Evolutionary conservation across 148 eudicot genomes (phyloP), one percentile per base, ranked within the genome.

Genomic region (Vaccinium macrocarpon): DNA sequence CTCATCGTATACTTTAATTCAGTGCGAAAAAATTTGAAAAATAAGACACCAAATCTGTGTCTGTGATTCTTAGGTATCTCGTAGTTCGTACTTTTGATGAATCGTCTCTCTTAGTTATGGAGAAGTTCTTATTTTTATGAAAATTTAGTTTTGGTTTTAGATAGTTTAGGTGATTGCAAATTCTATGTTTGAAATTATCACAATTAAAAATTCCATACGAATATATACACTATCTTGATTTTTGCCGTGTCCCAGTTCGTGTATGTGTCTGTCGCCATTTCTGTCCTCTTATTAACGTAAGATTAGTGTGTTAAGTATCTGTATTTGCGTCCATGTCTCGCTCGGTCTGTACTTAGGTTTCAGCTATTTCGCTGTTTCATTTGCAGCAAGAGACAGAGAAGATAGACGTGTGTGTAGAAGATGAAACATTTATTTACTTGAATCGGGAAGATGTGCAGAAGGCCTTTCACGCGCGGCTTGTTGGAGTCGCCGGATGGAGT

Each of bases 391-490:
- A 87, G 64, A 86, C 86, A 8, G 82, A 85, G 83, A 88, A 90
- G 73, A 53, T 93, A 76, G 92, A 95, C 86, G 93, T 90, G 8
- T 96, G 98, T 59, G 84, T 90, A 55, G 90, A 84, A 84, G 92
- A 93, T 56, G 92, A 93, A 85, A 92, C 93, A 6, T 62, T 83
- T 12, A 81, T 6, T 18, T 94, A 96, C 86, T 79, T 94, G 81
- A 96, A 94, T 75, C 84, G 92, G 52, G 79, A 87, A 72, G 98
- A 96, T 57, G 98, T 96, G 53, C 94, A 94, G 59, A 86, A 86
- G 75, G 92, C 95, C 53, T 85, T 96, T 55, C 87, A 96, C 78
- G 98, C 96, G 13, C 87, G 84, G 18, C 94, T 92, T 86, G 84
- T 90, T 77, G 94, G 94, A 35, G 86, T 91, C 27, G 23, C 83